Evolutionary conservation across 345 rosid genomes (phyloP).

Genomic region (Hibiscus tridactylites): DNA sequence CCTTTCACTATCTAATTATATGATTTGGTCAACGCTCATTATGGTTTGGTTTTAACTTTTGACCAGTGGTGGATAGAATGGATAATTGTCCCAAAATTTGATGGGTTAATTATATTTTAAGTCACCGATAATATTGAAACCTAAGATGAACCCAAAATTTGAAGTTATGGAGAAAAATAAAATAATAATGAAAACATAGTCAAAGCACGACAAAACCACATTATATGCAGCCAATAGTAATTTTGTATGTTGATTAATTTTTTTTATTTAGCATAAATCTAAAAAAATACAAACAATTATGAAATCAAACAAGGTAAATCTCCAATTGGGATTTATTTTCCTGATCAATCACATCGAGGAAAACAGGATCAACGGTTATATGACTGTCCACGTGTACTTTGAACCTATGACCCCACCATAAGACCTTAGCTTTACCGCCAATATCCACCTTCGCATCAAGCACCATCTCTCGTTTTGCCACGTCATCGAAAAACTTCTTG

Average conservation of each 20-base stretch:
- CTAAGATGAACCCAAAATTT: no score
- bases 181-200: no score
- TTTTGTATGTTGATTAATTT: neutral
- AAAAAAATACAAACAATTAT: neutral
- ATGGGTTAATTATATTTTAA: no score
- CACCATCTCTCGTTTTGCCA: conserved; percentile 67
- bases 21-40: no score
- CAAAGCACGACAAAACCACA: no score
- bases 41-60: no score
- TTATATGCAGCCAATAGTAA: no score
- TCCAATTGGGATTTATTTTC: conserved; percentile 56
- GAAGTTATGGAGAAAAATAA: no score
- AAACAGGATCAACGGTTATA: conserved; percentile 75
- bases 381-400: conserved; percentile 70
- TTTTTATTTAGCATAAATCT: neutral
- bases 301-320: conserved; percentile 26
- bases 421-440: conserved; percentile 61
- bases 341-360: conserved; percentile 74
- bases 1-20: no score
- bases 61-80: no score
- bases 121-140: no score
- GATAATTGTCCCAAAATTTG: no score
- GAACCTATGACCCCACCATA: conserved; percentile 82
- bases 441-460: conserved; percentile 60
- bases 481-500: conserved; percentile 56